These are phyloP conservation scores for Neltuma alba DNA, from an alignment of 306 rosid species.

Conservation along the genomic window DNA sequence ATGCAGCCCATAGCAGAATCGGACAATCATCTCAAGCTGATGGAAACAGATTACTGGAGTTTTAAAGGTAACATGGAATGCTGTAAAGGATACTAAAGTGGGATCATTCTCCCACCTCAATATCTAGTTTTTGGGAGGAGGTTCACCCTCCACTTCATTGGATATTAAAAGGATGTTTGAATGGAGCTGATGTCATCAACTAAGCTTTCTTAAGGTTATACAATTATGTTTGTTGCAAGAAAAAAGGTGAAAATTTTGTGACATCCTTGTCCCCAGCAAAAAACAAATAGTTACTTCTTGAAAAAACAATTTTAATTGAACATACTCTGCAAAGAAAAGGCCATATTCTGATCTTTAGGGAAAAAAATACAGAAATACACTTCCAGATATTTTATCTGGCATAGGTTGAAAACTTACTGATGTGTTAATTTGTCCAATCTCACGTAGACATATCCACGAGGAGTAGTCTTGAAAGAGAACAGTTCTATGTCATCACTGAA, in stretches of 20 bases:
- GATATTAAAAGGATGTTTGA: slow-evolving; percentile 15
- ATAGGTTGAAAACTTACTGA: slow-evolving; percentile 54
- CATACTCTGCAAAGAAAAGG: background rate
- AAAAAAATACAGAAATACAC: slow-evolving; percentile 14
- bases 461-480: slow-evolving; percentile 77
- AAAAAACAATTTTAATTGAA: background rate
- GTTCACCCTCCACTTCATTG: background rate
- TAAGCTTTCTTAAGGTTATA: background rate
- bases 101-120: background rate
- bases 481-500: slow-evolving; percentile 69
- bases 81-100: background rate
- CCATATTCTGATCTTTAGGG: slow-evolving; percentile 1
- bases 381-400: slow-evolving; percentile 7
- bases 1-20: background rate
- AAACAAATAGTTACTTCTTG: background rate
- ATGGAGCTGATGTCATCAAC: background rate
- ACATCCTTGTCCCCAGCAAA: background rate
- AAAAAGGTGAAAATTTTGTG: slow-evolving; percentile 7
- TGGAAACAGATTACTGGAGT: slow-evolving; percentile 6
- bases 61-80: background rate
- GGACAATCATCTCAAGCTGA: background rate
- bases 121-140: background rate
- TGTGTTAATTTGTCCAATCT: slow-evolving; percentile 81
- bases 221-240: background rate
- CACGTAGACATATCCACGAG: slow-evolving; percentile 77